Evolutionary conservation across 2,329 filamentous ascomycete species (phyloP).

Genomic region (Aspergillus tanneri): DNA sequence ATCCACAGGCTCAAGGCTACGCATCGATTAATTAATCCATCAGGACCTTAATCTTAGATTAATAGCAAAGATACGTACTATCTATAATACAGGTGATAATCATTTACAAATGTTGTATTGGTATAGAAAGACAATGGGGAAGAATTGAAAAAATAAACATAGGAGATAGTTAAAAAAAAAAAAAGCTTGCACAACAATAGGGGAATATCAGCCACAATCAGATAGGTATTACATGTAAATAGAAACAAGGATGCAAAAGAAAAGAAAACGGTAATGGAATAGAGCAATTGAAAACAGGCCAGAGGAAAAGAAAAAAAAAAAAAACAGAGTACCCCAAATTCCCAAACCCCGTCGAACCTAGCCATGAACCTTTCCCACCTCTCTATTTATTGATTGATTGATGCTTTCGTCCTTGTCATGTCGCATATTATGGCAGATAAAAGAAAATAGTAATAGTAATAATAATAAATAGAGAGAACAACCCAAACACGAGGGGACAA

Average conservation of each 20-base stretch:
- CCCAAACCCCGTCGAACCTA: slow-evolving; percentile 23
- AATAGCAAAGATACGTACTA: background rate
- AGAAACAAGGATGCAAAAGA: slow-evolving; percentile 4
- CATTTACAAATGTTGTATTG: slow-evolving; percentile 8
- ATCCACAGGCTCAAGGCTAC: no score
- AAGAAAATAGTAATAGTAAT: slow-evolving; percentile 16
- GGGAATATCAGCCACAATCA: background rate
- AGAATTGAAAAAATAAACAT: background rate
- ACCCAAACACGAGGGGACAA: slow-evolving; percentile 15
- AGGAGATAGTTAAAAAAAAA: background rate
- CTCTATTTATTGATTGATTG: slow-evolving; percentile 23
- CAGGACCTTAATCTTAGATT: no score
- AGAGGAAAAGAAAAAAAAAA: slow-evolving; percentile 7
- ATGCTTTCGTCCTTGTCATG: slow-evolving; percentile 28
- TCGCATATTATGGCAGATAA: slow-evolving; percentile 17
- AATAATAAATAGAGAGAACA: slow-evolving; percentile 11
- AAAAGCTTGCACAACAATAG: background rate
- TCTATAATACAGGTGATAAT: slow-evolving; percentile 2
- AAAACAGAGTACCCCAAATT: slow-evolving; percentile 16
- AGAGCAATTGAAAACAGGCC: slow-evolving; percentile 5
- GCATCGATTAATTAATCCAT: no score
- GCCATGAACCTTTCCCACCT: slow-evolving; percentile 26
- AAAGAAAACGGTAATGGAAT: no score
- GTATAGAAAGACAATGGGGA: background rate
- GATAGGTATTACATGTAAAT: slow-evolving; percentile 1